Conservation (phyloP, 257 asterid species). For the Solanum ahanhuiri region DNA sequence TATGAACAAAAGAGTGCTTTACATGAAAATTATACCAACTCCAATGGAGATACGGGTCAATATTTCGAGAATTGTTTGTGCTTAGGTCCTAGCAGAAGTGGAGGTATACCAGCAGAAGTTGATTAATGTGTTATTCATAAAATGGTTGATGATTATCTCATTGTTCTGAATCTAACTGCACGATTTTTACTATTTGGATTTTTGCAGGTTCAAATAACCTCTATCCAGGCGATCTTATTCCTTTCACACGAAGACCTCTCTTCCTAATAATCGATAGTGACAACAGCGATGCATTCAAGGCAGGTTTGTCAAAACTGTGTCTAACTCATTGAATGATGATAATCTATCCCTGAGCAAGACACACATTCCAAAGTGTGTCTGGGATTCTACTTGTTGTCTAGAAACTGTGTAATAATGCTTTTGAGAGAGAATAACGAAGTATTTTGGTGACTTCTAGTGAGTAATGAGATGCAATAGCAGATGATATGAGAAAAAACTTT, state of each 20-base stretch:
- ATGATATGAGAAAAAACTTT: neutral
- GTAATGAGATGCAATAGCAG: neutral
- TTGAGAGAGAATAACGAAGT: neutral
- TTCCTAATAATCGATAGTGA: constrained; percentile 86
- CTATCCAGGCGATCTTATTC: constrained; percentile 86
- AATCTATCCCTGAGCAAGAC: neutral
- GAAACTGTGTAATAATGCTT: neutral
- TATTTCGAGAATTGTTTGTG: constrained; percentile 51
- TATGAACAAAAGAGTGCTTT: constrained; percentile 39
- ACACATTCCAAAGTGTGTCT: neutral
- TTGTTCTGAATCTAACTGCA: neutral
- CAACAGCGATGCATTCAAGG: constrained; percentile 99
- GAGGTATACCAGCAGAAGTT: constrained; percentile 34
- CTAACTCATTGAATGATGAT: neutral
- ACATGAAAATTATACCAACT: constrained; percentile 36
- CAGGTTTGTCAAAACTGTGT: constrained; percentile 92
- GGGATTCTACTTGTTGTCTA: neutral
- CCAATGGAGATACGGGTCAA: constrained; percentile 31
- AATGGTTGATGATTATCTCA: neutral
- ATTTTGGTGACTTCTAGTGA: neutral
- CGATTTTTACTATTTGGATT: neutral
- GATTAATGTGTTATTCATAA: neutral
- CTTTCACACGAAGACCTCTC: constrained; percentile 90
- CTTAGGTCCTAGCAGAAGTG: constrained; percentile 71
- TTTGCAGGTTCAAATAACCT: constrained; percentile 69